phyloP scores from a whole-genome alignment of 495 filamentous ascomycete species.

The Talaromyces adpressus region DNA sequence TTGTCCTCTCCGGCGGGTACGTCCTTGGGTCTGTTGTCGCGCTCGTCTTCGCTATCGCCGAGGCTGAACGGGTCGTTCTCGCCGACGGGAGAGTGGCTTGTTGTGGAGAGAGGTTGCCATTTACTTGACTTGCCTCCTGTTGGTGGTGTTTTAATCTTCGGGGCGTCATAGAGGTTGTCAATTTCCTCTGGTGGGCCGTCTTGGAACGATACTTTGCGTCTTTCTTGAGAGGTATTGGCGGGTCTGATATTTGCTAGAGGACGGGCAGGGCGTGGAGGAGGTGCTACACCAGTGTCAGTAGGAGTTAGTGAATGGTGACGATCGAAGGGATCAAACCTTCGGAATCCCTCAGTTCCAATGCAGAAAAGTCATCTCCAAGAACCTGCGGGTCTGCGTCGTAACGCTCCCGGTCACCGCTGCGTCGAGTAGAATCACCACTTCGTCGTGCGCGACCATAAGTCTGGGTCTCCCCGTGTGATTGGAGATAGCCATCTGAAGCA shows the following conservation, averaged over 20 bases:
- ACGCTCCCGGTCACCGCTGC: conserved; percentile 75
- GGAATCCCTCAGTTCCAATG: conserved; percentile 73
- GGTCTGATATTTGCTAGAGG: conserved; percentile 72
- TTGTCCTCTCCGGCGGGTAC: conserved; percentile 59
- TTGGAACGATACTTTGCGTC: conserved; percentile 73
- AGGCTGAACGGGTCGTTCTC: conserved; percentile 96
- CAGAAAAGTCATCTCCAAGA: conserved; percentile 84
- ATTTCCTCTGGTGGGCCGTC: conserved; percentile 67
- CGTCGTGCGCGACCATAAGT: conserved; percentile 37
- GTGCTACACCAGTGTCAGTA: conserved; percentile 30
- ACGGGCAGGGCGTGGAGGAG: conserved; percentile 48
- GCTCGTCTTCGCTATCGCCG: conserved; percentile 93
- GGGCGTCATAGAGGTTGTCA: conserved; percentile 65
- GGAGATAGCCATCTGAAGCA: conserved; percentile 40
- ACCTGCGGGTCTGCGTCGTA: conserved; percentile 96
- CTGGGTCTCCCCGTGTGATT: conserved; percentile 16
- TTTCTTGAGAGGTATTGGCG: conserved; percentile 64
- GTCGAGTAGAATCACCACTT: conserved; percentile 52
- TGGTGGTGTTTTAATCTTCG: conserved; percentile 42
- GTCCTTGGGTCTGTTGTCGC: conserved; percentile 65
- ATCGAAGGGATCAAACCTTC: conserved; percentile 43
- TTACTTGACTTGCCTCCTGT: conserved; percentile 68
- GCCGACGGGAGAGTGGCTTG: conserved; percentile 79
- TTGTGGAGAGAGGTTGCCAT: conserved; percentile 88
- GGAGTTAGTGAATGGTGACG: not conserved